Base-by-base conservation (phyloP, 768 basidiomycete species). In the Hygrocybe punicea region DNA sequence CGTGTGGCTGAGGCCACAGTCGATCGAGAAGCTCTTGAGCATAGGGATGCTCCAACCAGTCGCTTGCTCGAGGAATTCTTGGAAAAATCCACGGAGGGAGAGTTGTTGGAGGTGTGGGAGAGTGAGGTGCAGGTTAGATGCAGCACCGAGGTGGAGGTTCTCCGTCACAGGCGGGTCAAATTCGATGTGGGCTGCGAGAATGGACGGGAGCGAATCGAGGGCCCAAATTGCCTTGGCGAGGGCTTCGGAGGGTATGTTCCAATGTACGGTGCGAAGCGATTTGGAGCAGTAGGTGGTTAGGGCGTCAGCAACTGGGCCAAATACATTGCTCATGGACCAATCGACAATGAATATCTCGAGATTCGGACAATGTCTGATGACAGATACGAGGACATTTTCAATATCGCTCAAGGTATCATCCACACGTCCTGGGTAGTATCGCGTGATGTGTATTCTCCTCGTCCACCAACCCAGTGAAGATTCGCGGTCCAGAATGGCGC, bases 201-300 rank as follows among this genome's bases (percentile, higher is more conserved):
- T 72, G 51, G 70, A 69, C 1, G 83, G 83, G 4, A 91, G 78
- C 1, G 81, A 78, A 53, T 83, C 81, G 2, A 91, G 73, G 5
- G 86, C 83, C 85, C 85, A 87, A 44, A 90, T 89, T 4, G 88
- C 78, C 63, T 86, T 87, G 11, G 84, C 74, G 2, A 87, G 69
- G 0, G 80, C 75, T 17, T 80, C 76, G 0, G 76, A 75, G 0
- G 84, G 81, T 8, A 89, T 72, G 54, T 78, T 80, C 76, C 85
- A 82, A 51, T 84, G 80, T 0, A 85, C 77, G 0, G 86, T 85
- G 9, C 81, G 83, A 17, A 91, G 70, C 4, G 78, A 72, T 45
- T 76, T 78, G 14, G 69, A 70, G 14, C 81, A 76, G 56, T 73
- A 81, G 1, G 73, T 78, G 50, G 79, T 78, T 1, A 91, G 75